Evolutionary conservation across 495 filamentous ascomycete genomes (phyloP).

Genomic region (Neurospora sp.): DNA sequence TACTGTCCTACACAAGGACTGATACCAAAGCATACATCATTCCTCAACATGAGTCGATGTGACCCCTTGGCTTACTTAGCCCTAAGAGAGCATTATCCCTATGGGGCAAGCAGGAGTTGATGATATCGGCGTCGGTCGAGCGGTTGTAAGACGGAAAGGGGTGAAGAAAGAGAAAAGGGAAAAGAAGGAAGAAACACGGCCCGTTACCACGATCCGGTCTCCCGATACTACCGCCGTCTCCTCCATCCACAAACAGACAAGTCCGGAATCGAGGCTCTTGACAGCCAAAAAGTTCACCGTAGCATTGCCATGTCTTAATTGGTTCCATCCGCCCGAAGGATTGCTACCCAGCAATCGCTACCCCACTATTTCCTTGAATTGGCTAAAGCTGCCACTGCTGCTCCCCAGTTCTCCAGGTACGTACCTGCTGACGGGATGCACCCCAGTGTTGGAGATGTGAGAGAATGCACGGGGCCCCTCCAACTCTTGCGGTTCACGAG

Average conservation of each 20-base stretch:
- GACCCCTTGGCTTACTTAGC: not conserved
- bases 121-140: not conserved
- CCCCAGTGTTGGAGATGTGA: not conserved
- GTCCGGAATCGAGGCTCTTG: conserved; percentile 1
- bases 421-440: not conserved
- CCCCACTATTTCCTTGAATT: not conserved
- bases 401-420: not conserved
- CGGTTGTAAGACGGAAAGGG: not conserved
- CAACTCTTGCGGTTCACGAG: not conserved
- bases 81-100: not conserved
- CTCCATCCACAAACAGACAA: conserved; percentile 1
- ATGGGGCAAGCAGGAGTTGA: not conserved
- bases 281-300: not conserved
- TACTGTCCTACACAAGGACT: not conserved
- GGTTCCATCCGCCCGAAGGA: conserved; percentile 21
- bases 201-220: not conserved
- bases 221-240: conserved; percentile 1
- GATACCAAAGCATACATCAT: not conserved
- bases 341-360: conserved; percentile 1
- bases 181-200: not conserved
- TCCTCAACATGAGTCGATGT: not conserved
- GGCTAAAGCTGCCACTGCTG: not conserved
- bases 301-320: conserved; percentile 9
- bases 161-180: not conserved
- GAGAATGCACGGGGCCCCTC: not conserved